Conservation (phyloP, 2,329 filamentous ascomycete species). For the Apiospora marii region DNA sequence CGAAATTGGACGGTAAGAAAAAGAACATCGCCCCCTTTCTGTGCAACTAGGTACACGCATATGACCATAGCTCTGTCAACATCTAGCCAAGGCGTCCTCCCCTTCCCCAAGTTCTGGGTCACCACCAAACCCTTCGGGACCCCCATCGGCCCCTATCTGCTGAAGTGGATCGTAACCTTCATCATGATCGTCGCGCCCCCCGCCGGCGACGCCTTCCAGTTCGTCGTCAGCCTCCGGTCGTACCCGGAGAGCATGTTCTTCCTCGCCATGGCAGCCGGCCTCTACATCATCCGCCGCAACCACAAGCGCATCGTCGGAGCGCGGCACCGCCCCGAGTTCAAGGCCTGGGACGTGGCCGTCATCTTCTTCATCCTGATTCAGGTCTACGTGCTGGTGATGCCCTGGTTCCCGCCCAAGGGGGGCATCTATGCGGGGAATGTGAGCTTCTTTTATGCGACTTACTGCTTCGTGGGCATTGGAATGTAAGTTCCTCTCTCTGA, state of each 20-base stretch:
- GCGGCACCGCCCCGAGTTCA: conserved; percentile 59
- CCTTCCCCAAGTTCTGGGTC: conserved; percentile 66
- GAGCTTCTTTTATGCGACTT: conserved; percentile 78
- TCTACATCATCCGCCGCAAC: conserved; percentile 60
- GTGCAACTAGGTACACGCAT: background rate
- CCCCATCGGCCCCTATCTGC: conserved; percentile 63
- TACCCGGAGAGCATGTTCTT: conserved; percentile 68
- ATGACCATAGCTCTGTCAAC: background rate
- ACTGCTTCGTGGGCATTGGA: conserved; percentile 69
- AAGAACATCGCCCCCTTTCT: background rate
- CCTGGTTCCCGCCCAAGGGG: conserved; percentile 72
- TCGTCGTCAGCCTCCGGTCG: conserved; percentile 64
- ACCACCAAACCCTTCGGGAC: conserved; percentile 70
- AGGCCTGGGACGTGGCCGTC: conserved; percentile 64
- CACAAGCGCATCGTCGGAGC: conserved; percentile 55
- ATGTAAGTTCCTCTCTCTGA: conserved; percentile 59
- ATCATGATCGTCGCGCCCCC: conserved; percentile 68
- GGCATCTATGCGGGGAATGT: conserved; percentile 70
- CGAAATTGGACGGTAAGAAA: conserved; percentile 60
- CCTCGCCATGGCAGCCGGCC: conserved; percentile 62
- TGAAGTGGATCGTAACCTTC: conserved; percentile 64
- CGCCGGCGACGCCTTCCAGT: conserved; percentile 70
- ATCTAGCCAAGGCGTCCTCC: conserved; percentile 65
- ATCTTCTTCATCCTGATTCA: conserved; percentile 67
- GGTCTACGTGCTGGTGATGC: conserved; percentile 71